Evolutionary conservation across 2,329 filamentous ascomycete genomes (phyloP).

Genomic region (Myotisia sp.): DNA sequence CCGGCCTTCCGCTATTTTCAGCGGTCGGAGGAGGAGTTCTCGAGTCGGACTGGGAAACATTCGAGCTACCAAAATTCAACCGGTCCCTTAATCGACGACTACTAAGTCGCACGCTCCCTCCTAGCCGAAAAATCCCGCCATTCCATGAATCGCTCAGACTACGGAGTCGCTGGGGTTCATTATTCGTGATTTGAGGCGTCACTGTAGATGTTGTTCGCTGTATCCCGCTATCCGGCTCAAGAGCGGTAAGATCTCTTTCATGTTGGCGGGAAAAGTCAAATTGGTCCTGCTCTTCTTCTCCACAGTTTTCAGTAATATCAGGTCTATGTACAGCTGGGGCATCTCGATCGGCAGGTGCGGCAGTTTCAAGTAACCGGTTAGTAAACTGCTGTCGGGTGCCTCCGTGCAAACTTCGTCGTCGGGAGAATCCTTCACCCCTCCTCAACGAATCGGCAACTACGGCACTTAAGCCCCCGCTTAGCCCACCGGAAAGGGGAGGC

Average conservation of each 20-base stretch:
- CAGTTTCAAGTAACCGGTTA: too few species aligned
- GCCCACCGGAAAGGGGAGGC: slow-evolving; percentile 43
- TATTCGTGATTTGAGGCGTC: background rate
- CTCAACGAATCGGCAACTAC: slow-evolving; percentile 52
- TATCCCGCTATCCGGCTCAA: background rate
- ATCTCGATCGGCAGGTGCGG: too few species aligned
- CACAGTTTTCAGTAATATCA: too few species aligned
- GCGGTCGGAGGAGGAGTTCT: too few species aligned
- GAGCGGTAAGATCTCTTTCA: too few species aligned
- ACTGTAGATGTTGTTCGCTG: slow-evolving; percentile 1
- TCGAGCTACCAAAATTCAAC: too few species aligned
- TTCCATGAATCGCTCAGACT: slow-evolving; percentile 10
- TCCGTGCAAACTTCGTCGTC: slow-evolving; percentile 5
- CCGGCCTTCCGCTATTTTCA: too few species aligned
- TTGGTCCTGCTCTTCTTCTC: background rate
- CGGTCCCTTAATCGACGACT: slow-evolving; percentile 6
- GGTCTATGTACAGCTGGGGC: slow-evolving; percentile 13
- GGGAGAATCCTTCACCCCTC: slow-evolving; percentile 37
- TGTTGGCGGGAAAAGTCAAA: too few species aligned
- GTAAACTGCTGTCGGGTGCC: background rate
- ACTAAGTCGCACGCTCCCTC: slow-evolving; percentile 6
- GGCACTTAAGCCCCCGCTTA: slow-evolving; percentile 39
- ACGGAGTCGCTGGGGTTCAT: slow-evolving; percentile 3
- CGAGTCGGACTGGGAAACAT: too few species aligned
- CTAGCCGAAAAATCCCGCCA: slow-evolving; percentile 6